Evolutionary conservation across 1,284 basidiomycete genomes (phyloP), one percentile per base, ranked within the genome.

Genomic region (Pseudozyma sp.): DNA sequence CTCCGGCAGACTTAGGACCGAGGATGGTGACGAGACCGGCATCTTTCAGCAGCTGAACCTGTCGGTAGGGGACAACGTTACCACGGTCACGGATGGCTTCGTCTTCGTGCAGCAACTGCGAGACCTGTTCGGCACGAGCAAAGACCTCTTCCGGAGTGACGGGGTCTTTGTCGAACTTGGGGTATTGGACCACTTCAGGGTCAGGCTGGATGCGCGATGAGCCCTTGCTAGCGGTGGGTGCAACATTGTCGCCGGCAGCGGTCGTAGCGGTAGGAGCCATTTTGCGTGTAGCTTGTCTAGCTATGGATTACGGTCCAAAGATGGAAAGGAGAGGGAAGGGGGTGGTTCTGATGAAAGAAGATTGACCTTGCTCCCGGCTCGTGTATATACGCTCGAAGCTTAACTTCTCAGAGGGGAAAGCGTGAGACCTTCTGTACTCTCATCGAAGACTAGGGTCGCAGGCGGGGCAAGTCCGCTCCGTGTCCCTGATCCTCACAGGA

Each of bases 41-140:
- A 47, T 84, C 82, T 49, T 84, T 84, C 42, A 84, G 72, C 14
- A 84, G 77, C 65, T 84, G 81, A 5, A 84, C 77, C 50, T 84
- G 81, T 14, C 79, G 68, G 61, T 79, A 77, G 11, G 82, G 82
- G 1, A 84, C 78, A n/a, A 81, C 80, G 44, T 84, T 84, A 42
- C 77, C 72, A 5, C 78, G 75, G 63, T 84, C 82, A 14, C 82
- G 72, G 58, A 77, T 71, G 16, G 80, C 77, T 51, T 81, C 82
- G 56, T 82, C 82, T 30, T 67, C 49, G 60, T 76, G 78, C 29
- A 83, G 71, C 4, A 83, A 73, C 19, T 73, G 67, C 0, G 80
- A 66, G 30, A 83, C 81, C 40, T 83, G 68, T 34, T 81, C 64
- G n/a, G 82, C 82, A 16, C 82, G 75, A 8, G 54, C 58, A 37